Conservation (phyloP, 179 eudicot genomes). For the Silene noctiflora region DNA sequence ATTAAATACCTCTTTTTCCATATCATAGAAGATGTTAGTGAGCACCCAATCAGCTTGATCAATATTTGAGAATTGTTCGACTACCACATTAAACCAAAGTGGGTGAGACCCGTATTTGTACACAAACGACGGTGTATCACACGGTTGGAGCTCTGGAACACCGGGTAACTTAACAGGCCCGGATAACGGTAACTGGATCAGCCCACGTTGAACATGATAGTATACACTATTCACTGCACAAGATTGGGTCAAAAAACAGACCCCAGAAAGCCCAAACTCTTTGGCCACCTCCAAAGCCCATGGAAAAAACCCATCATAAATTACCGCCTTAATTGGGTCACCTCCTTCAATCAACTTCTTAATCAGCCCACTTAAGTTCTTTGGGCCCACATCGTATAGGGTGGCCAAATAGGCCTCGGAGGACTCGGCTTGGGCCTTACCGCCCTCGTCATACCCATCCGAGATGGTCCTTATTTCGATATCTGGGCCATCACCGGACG, state of each 20-base stretch:
- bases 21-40: conserved; percentile 24
- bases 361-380: conserved; percentile 20
- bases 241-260: conserved; percentile 29
- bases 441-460: background rate
- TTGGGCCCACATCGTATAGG: conserved; percentile 16
- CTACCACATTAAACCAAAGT: conserved; percentile 7
- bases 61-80: conserved; percentile 28
- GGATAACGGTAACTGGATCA: conserved; percentile 20
- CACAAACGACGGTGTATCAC: conserved; percentile 29
- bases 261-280: conserved; percentile 24
- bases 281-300: conserved; percentile 34
- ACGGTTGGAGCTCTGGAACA: conserved; percentile 23
- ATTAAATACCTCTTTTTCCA: conserved; percentile 28
- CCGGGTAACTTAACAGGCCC: conserved; percentile 21
- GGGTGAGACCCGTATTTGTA: conserved; percentile 23
- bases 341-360: conserved; percentile 6
- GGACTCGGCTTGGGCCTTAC: conserved; percentile 10
- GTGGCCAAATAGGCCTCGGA: conserved; percentile 19
- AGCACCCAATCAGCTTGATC: conserved; percentile 35
- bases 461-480: background rate
- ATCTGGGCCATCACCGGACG: background rate
- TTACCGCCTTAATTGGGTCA: conserved; percentile 20
- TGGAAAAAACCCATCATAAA: conserved; percentile 29
- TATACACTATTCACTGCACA: conserved; percentile 29
- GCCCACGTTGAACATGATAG: conserved; percentile 29